Evolutionary conservation across 148 eudicot genomes (phyloP).

Genomic region (Rhododendron kiyosumense): DNA sequence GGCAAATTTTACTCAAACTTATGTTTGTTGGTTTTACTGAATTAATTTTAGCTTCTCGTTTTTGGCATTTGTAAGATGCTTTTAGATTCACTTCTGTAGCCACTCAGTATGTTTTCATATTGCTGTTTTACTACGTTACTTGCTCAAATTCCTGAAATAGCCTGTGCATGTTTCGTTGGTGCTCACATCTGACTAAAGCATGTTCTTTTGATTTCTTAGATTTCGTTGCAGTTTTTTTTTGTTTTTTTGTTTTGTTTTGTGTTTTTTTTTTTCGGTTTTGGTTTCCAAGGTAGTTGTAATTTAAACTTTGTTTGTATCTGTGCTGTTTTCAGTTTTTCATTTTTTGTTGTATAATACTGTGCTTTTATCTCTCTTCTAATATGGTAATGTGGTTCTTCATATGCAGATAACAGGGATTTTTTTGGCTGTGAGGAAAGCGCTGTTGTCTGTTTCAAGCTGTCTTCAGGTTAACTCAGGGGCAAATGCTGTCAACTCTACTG

Average conservation of each 20-base stretch:
- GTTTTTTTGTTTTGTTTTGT: background rate
- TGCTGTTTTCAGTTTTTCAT: background rate
- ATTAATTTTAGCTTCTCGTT: background rate
- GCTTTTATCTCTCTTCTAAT: background rate
- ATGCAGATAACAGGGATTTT: conserved; percentile 48
- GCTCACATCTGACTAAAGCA: background rate
- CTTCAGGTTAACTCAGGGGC: conserved; percentile 46
- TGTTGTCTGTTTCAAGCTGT: conserved; percentile 50
- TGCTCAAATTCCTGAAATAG: background rate
- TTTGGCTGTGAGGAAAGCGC: conserved; percentile 49
- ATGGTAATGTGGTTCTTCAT: background rate
- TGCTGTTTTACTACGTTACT: background rate
- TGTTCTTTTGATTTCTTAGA: background rate
- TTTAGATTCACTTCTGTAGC: background rate
- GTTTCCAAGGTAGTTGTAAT: background rate
- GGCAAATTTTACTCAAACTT: background rate
- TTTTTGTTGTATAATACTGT: background rate
- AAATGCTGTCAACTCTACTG: conserved; percentile 19
- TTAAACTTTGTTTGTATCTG: background rate
- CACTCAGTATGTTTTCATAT: background rate
- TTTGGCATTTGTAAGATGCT: background rate
- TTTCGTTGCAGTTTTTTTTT: background rate
- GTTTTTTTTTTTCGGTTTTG: background rate
- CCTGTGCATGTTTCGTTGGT: background rate
- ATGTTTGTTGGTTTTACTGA: background rate